Evolutionary conservation across 768 basidiomycete genomes (phyloP).

Genomic region (Termitomyces eurrhizus): DNA sequence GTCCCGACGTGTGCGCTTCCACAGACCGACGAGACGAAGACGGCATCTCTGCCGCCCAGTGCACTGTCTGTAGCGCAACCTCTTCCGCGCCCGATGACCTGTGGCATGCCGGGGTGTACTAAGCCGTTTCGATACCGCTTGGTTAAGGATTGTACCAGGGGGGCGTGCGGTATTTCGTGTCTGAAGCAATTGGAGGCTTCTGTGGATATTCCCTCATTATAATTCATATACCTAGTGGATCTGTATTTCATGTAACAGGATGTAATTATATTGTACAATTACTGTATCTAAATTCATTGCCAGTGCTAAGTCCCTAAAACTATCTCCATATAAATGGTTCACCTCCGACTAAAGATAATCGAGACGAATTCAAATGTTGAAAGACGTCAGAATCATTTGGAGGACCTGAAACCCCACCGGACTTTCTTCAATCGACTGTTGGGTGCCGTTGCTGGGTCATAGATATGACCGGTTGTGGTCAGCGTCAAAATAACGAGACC

Average conservation of each 20-base stretch:
- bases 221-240: neutral
- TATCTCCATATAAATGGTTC: no score
- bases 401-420: neutral
- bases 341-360: no score
- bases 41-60: neutral
- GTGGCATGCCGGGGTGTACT: conserved; percentile 58
- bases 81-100: conserved; percentile 25
- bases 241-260: neutral
- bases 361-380: neutral
- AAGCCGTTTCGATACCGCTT: conserved; percentile 59
- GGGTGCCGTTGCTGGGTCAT: neutral
- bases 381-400: neutral
- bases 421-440: neutral
- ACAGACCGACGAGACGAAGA: conserved; percentile 2
- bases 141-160: conserved; percentile 56
- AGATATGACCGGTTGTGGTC: neutral
- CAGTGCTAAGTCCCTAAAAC: neutral
- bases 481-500: neutral
- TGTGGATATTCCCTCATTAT: neutral
- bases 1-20: conserved; percentile 35
- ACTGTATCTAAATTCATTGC: neutral
- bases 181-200: conserved; percentile 48
- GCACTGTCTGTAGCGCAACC: neutral
- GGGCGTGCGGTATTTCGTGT: conserved; percentile 67
- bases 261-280: neutral